phyloP scores from a whole-genome alignment of 164 flowering plant species.

The Vitis riparia region DNA sequence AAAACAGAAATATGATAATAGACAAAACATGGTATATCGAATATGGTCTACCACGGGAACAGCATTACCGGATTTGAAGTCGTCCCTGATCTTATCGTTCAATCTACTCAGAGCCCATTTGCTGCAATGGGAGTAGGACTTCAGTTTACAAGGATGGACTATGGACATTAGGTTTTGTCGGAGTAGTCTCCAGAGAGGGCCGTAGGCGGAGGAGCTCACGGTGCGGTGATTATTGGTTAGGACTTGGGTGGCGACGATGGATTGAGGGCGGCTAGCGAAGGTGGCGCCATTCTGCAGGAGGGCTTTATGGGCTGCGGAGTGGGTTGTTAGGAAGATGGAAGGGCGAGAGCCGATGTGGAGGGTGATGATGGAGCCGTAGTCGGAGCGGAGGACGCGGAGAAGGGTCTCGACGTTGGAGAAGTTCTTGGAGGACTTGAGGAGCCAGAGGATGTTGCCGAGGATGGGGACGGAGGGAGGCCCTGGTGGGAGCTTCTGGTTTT shows the following conservation, averaged over 20 bases:
- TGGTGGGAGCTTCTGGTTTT: constrained; percentile 26
- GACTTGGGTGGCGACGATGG: constrained; percentile 6
- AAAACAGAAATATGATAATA: constrained; percentile 43
- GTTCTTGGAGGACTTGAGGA: constrained; percentile 7
- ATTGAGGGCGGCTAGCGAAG: constrained; percentile 43
- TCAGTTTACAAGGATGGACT: constrained; percentile 4
- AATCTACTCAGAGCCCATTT: constrained; percentile 6
- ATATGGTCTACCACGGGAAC: constrained; percentile 19
- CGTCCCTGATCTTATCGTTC: neutral
- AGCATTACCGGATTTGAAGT: constrained; percentile 3
- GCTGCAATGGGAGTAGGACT: constrained; percentile 35
- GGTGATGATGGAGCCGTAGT: constrained; percentile 40
- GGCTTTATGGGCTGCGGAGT: constrained; percentile 32
- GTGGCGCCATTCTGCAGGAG: constrained; percentile 36
- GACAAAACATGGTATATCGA: constrained; percentile 34
- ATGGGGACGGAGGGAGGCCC: constrained; percentile 30
- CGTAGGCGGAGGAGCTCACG: constrained; percentile 34
- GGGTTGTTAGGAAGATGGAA: constrained; percentile 29
- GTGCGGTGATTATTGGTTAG: constrained; percentile 22
- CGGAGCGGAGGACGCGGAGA: constrained; percentile 20
- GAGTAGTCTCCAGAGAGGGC: constrained; percentile 44
- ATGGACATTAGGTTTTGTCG: constrained; percentile 36
- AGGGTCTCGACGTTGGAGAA: constrained; percentile 18
- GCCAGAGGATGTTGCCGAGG: constrained; percentile 24
- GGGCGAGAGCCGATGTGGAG: constrained; percentile 24